Base-by-base conservation (phyloP, 257 asterid genomes). In the Penstemon barbatus region DNA sequence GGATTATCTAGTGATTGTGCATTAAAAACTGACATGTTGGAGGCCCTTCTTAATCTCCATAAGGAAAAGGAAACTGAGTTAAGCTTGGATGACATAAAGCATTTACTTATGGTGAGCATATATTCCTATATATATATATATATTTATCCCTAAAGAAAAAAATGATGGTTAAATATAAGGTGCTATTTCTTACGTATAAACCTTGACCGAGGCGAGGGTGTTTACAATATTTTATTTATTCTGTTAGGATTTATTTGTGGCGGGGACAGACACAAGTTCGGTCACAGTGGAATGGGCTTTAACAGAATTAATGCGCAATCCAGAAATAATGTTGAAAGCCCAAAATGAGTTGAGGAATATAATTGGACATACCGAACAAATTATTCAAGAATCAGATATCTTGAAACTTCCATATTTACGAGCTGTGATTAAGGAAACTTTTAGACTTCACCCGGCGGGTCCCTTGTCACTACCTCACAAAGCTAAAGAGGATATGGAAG, bases 221-320 rank as follows among this genome's bases (percentile, higher is more conserved):
- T 40, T 57, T 12, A 52, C 12, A n/a, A n/a, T n/a, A 9, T 15
- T 57, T 0, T 9, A 4, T 12, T 7, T 0, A n/a, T n/a, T n/a
- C n/a, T 46, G 5, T 3, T 11, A 66, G 80, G 83, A 81, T 61
- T 38, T 81, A 44, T 68, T 77, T 37, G 48, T 63, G 0, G 78
- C 61, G 0, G 83, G 71, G 4, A 10, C 56, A 0, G 74, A 77
- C 13, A 74, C 85, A 8, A 71, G 76, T 4, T 33, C 80, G n/a
- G 5, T 54, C 5, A 71, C 82, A 0, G 66, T 74, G 12, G 76
- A 74, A 13, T 81, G 81, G 85, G 77, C 80, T 9, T 71, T 81
- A 78, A n/a, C 82, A 6, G 76, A 81, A 36, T 50, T 78, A 8
- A 5, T 75, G 4, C 60, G 74, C 45, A 66, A 56, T 8, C 79